Evolutionary conservation across 177 flowering plant species (phyloP).

Genomic region (Vitis hybrid): DNA sequence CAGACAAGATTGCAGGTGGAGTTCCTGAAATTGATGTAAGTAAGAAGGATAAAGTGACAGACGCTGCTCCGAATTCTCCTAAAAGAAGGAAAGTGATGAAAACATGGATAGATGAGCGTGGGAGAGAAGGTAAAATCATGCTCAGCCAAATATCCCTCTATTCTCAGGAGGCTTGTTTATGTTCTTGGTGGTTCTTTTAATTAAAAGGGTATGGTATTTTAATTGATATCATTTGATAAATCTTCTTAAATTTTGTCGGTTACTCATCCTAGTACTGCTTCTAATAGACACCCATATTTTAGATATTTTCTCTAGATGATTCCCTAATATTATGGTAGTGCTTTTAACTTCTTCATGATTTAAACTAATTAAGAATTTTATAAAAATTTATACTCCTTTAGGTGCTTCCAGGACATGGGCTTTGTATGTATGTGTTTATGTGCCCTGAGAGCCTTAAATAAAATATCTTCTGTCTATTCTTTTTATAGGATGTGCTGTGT

Average conservation of each 20-base stretch:
- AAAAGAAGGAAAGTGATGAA: conserved; percentile 81
- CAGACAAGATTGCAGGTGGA: conserved; percentile 27
- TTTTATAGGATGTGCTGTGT: no score
- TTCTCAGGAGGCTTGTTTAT: not conserved
- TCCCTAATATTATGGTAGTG: not conserved
- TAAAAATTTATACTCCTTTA: not conserved
- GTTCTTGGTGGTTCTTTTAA: not conserved
- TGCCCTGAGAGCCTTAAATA: no score
- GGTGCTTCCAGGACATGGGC: no score
- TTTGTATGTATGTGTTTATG: no score
- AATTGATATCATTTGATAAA: not conserved
- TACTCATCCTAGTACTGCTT: not conserved
- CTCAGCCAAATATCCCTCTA: conserved; percentile 3
- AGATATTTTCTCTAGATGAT: not conserved
- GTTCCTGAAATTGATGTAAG: conserved; percentile 21
- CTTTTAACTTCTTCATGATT: not conserved
- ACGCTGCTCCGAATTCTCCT: conserved; percentile 45
- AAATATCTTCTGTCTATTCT: no score
- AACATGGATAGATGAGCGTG: conserved; percentile 84
- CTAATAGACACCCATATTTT: not conserved
- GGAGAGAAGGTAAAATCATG: conserved; percentile 82
- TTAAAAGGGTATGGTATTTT: no score
- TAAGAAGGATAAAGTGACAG: conserved; percentile 31
- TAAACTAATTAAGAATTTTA: not conserved
- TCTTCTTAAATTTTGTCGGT: not conserved